Evolutionary conservation across 441 rosid genomes (phyloP).

Genomic region (Populus hybrid): DNA sequence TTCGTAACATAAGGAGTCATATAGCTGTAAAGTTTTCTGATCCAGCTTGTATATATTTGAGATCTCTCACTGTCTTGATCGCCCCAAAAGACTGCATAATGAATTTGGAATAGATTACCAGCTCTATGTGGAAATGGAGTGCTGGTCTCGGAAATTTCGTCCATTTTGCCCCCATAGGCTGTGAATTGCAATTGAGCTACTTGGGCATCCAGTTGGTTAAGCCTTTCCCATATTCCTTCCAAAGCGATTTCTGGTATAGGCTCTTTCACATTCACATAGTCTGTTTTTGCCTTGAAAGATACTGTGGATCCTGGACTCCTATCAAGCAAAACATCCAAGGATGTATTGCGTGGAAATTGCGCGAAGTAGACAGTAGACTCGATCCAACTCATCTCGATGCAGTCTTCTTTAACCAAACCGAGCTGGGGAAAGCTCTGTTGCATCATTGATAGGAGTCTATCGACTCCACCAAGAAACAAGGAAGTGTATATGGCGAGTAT

Average conservation of each 20-base stretch:
- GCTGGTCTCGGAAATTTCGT: conserved; percentile 29
- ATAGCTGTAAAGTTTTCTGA: conserved; percentile 35
- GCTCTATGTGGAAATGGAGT: conserved; percentile 55
- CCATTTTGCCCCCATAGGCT: conserved; percentile 67
- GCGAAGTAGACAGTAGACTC: conserved; percentile 42
- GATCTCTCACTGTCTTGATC: conserved; percentile 22
- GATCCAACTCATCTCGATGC: conserved; percentile 61
- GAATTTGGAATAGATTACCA: conserved; percentile 53
- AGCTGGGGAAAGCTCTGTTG: conserved; percentile 43
- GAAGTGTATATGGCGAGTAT: conserved; percentile 29
- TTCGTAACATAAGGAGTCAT: conserved; percentile 45
- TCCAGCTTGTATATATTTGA: conserved; percentile 22
- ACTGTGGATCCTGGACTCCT: conserved; percentile 13
- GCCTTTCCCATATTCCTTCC: conserved; percentile 38
- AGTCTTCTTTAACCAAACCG: conserved; percentile 37
- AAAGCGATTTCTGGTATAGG: conserved; percentile 40
- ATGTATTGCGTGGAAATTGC: conserved; percentile 15
- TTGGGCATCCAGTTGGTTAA: conserved; percentile 29
- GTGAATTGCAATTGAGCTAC: conserved; percentile 27
- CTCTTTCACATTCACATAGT: conserved; percentile 43
- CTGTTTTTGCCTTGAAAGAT: conserved; percentile 42
- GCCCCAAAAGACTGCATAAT: conserved; percentile 35
- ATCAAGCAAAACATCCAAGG: conserved; percentile 32
- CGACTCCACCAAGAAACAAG: conserved; percentile 43
- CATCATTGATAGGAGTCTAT: conserved; percentile 33